These are phyloP conservation scores for Polytrichum commune DNA, from an alignment of 225 moss, liverwort and hornwort genomes.

Conservation along the genomic window DNA sequence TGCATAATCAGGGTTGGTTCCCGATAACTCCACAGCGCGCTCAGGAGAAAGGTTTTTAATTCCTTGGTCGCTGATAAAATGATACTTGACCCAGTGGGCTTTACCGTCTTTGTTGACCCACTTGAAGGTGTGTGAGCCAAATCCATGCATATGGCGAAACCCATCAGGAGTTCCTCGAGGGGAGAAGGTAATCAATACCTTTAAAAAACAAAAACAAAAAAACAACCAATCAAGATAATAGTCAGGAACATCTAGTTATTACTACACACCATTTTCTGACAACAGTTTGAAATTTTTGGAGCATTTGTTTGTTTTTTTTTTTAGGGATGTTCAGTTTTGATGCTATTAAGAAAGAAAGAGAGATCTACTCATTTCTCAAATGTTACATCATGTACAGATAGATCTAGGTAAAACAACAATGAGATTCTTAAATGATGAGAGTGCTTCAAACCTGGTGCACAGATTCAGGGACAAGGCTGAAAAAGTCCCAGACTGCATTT, in stretches of 20 bases:
- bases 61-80: slow-evolving; percentile 41
- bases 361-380: too few relatives aligned
- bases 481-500: slow-evolving; percentile 81
- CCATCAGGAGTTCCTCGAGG: slow-evolving; percentile 83
- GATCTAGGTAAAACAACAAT: too few relatives aligned
- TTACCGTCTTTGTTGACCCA: slow-evolving; percentile 51
- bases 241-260: not conserved
- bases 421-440: too few relatives aligned
- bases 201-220: not conserved
- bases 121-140: slow-evolving; percentile 81
- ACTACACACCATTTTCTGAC: too few relatives aligned
- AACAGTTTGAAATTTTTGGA: too few relatives aligned
- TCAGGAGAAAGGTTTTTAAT: slow-evolving; percentile 51
- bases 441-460: slow-evolving; percentile 61
- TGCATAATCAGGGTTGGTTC: slow-evolving; percentile 51
- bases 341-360: too few relatives aligned
- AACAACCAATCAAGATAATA: not conserved
- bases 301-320: too few relatives aligned
- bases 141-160: slow-evolving; percentile 83
- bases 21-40: slow-evolving; percentile 26
- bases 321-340: too few relatives aligned
- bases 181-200: slow-evolving; percentile 88
- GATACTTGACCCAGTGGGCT: slow-evolving; percentile 61
- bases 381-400: too few relatives aligned
- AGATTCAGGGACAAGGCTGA: slow-evolving; percentile 74